Evolutionary conservation across 495 filamentous ascomycete genomes (phyloP).

Genomic region (Lichenothelia convexa): DNA sequence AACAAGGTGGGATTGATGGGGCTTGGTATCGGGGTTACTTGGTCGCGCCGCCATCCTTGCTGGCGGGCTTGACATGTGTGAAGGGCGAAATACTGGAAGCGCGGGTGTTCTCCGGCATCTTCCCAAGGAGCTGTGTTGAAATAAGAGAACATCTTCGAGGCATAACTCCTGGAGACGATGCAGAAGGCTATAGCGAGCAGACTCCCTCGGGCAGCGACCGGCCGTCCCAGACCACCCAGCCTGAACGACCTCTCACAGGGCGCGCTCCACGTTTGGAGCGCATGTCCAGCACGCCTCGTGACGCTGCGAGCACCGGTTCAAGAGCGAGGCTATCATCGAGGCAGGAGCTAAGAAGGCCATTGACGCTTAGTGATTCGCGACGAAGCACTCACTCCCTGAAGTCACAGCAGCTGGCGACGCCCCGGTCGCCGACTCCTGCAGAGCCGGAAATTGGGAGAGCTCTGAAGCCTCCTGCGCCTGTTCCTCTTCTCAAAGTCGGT

Average conservation of each 20-base stretch:
- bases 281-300: too few species aligned
- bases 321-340: too few species aligned
- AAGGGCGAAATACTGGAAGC: slow-evolving; percentile 90
- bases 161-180: neutral
- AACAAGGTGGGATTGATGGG: slow-evolving; percentile 69
- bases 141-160: slow-evolving; percentile 24
- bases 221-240: too few species aligned
- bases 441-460: slow-evolving; percentile 36
- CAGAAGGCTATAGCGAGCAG: neutral
- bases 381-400: too few species aligned
- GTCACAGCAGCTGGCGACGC: too few species aligned
- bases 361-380: too few species aligned
- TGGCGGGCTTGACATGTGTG: slow-evolving; percentile 77
- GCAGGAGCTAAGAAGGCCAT: too few species aligned
- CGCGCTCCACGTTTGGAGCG: too few species aligned
- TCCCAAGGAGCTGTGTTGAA: slow-evolving; percentile 83
- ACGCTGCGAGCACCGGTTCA: too few species aligned
- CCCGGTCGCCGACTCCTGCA: slow-evolving; percentile 12
- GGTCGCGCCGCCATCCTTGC: slow-evolving; percentile 77
- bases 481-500: slow-evolving; percentile 92
- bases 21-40: slow-evolving; percentile 93
- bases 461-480: slow-evolving; percentile 72
- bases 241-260: too few species aligned
- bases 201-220: too few species aligned
- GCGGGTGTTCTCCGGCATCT: slow-evolving; percentile 91